A percentile compares a stretch with the other conserved stretches of the same genome.
These are phyloP conservation scores for Aspergillus vadensis DNA, from an alignment of 2,329 filamentous ascomycete species.

Conservation along the genomic window DNA sequence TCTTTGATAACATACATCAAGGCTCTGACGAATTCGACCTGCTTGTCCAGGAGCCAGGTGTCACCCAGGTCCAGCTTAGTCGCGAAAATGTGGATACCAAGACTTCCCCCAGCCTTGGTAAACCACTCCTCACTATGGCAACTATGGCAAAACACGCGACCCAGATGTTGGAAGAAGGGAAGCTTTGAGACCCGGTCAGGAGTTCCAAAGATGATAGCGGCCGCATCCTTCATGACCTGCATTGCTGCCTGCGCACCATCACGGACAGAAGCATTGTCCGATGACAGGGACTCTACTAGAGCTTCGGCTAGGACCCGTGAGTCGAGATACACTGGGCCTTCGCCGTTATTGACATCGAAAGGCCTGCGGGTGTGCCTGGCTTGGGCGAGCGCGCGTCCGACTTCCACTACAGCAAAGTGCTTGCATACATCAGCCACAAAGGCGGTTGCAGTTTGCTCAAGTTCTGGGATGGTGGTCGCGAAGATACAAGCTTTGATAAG, in stretches of 20 bases:
- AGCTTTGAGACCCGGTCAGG: constrained; percentile 71
- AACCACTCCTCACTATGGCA: constrained; percentile 99
- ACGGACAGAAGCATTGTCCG: constrained; percentile 76
- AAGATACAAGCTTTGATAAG: constrained; percentile 87
- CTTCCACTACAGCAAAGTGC: constrained; percentile 87
- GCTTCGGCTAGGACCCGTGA: constrained; percentile 85
- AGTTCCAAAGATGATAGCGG: constrained; percentile 76
- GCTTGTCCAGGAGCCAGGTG: constrained; percentile 76
- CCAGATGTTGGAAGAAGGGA: constrained; percentile 81
- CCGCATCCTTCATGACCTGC: constrained; percentile 73
- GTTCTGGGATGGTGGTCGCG: constrained; percentile 77
- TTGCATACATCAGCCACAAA: constrained; percentile 81
- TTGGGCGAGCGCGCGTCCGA: constrained; percentile 81
- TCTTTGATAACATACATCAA: constrained; percentile 98
- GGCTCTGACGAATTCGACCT: constrained; percentile 86
- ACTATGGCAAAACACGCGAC: constrained; percentile 84
- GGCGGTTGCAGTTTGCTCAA: constrained; percentile 72
- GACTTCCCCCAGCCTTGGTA: constrained; percentile 87
- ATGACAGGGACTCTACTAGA: constrained; percentile 85
- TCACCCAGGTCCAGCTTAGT: constrained; percentile 84
- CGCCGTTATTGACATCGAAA: constrained; percentile 83
- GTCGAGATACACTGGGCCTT: constrained; percentile 84
- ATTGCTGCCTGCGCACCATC: constrained; percentile 81
- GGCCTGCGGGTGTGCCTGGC: constrained; percentile 73
- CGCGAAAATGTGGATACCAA: constrained; percentile 85